Percentiles rank a stretch among this genome's conserved stretches.
phyloP scores from a whole-genome alignment of 2,329 filamentous ascomycete species.

The Fusarium domesticum region DNA sequence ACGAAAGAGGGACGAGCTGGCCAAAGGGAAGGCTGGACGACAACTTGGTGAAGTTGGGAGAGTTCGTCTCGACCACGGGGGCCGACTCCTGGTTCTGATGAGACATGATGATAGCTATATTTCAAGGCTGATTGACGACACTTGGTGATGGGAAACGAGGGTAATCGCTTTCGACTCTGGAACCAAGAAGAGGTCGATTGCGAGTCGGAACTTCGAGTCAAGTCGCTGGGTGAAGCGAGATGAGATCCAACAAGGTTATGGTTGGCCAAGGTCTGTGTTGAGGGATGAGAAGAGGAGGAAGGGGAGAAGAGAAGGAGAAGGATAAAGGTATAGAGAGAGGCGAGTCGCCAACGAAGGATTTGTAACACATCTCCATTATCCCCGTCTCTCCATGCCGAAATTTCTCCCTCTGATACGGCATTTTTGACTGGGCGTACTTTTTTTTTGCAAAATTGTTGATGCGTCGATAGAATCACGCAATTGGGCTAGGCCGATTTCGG shows the following conservation, averaged over 20 bases:
- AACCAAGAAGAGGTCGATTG: conserved; percentile 10
- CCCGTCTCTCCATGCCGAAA: conserved; percentile 9
- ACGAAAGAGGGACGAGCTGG: conserved; percentile 50
- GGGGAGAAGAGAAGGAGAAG: conserved; percentile 7
- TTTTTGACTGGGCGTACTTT: conserved; percentile 22
- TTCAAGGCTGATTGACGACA: conserved; percentile 3
- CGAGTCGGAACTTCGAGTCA: conserved; percentile 12
- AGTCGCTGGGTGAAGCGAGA: conserved; percentile 23
- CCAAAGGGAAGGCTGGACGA: conserved; percentile 58
- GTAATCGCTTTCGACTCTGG: conserved; percentile 12
- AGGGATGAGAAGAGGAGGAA: conserved; percentile 8
- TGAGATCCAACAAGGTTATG: conserved; percentile 19
- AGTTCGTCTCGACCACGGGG: conserved; percentile 24
- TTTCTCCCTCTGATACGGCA: conserved; percentile 15
- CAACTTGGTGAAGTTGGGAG: conserved; percentile 37
- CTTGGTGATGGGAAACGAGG: too few relatives aligned
- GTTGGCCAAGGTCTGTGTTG: conserved; percentile 4
- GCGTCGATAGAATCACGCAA: conserved; percentile 40
- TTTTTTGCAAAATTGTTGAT: conserved; percentile 35
- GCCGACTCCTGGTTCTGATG: conserved; percentile 40
- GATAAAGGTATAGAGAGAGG: conserved; percentile 15
- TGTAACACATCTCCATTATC: conserved; percentile 20
- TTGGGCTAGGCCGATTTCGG: conserved; percentile 33
- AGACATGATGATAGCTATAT: conserved; percentile 24
- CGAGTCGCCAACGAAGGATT: conserved; percentile 26